These are phyloP conservation scores for Tremellales sp. DNA, from an alignment of 1,284 basidiomycete genomes.

Conservation along the genomic window DNA sequence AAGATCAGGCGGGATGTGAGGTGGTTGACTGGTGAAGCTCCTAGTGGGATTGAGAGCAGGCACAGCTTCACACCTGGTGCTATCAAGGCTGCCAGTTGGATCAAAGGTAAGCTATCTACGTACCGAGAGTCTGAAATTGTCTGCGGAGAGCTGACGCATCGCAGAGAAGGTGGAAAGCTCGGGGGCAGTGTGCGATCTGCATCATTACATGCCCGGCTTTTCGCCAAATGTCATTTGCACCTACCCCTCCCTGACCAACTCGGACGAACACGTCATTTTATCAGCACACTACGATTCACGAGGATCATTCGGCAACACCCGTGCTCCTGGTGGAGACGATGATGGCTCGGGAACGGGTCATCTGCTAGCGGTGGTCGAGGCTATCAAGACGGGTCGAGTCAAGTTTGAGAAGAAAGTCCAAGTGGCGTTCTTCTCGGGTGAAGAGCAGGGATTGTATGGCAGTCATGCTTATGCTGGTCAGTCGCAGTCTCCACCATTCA, in stretches of 20 bases:
- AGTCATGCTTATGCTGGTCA: constrained; percentile 48
- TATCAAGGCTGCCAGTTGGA: constrained; percentile 66
- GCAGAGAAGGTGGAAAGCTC: constrained; percentile 58
- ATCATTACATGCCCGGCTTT: constrained; percentile 64
- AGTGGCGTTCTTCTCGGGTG: constrained; percentile 50
- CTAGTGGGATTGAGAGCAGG: constrained; percentile 59
- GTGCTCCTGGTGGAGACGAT: constrained; percentile 72
- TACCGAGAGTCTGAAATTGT: background rate
- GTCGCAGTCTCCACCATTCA: constrained; percentile 9
- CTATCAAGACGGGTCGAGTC: constrained; percentile 61
- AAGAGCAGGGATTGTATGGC: constrained; percentile 53
- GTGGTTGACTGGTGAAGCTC: constrained; percentile 76
- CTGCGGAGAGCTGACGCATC: background rate
- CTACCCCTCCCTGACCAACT: constrained; percentile 49
- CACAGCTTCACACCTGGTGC: constrained; percentile 73
- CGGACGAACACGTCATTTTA: constrained; percentile 54
- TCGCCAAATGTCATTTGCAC: constrained; percentile 75
- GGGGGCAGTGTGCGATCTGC: constrained; percentile 67
- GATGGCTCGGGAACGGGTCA: constrained; percentile 62
- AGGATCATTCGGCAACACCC: constrained; percentile 70
- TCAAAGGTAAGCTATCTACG: constrained; percentile 53
- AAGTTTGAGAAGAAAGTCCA: constrained; percentile 47
- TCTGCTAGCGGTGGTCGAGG: constrained; percentile 68
- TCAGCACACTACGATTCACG: constrained; percentile 82
- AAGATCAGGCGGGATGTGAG: constrained; percentile 66